Percentiles rank a stretch among this genome's conserved stretches.
Evolutionary conservation across 2,329 filamentous ascomycete genomes (phyloP).

Genomic region (Capronia coronata): DNA sequence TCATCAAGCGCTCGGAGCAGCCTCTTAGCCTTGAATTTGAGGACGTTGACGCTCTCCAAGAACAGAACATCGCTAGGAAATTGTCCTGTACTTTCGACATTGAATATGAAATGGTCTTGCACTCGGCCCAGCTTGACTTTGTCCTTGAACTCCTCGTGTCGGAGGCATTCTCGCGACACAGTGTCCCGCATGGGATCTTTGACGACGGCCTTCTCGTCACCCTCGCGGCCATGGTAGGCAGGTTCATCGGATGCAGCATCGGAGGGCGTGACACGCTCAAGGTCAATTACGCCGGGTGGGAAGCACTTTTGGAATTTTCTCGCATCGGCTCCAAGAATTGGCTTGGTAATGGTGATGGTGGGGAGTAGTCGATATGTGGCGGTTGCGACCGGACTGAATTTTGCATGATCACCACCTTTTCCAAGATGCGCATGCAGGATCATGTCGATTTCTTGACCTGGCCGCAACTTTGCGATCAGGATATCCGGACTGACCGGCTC

Average conservation of each 20-base stretch:
- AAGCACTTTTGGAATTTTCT: slow-evolving; percentile 88
- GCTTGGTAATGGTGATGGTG: slow-evolving; percentile 72
- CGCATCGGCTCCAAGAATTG: slow-evolving; percentile 80
- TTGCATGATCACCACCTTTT: slow-evolving; percentile 87
- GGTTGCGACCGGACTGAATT: slow-evolving; percentile 93
- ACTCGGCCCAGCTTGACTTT: slow-evolving; percentile 90
- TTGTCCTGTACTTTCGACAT: slow-evolving; percentile 89
- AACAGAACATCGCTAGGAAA: slow-evolving; percentile 92
- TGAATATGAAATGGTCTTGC: slow-evolving; percentile 96
- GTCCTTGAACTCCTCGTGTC: slow-evolving; percentile 86
- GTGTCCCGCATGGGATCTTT: slow-evolving; percentile 86
- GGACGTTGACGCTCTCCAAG: slow-evolving; percentile 73
- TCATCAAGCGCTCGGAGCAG: slow-evolving; percentile 42
- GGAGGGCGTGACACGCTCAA: slow-evolving; percentile 63
- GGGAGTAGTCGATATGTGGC: slow-evolving; percentile 89
- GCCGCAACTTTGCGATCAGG: slow-evolving; percentile 85
- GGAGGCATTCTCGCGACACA: slow-evolving; percentile 83
- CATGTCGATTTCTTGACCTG: slow-evolving; percentile 78
- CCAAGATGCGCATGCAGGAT: slow-evolving; percentile 94
- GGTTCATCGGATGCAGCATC: slow-evolving; percentile 57
- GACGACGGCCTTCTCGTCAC: slow-evolving; percentile 83
- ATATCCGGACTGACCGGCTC: slow-evolving; percentile 83
- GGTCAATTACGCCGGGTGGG: slow-evolving; percentile 74
- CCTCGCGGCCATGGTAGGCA: slow-evolving; percentile 66
- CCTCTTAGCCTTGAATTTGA: slow-evolving; percentile 71